phyloP scores from a whole-genome alignment of 768 basidiomycete species.

The Lactarius psammicola region DNA sequence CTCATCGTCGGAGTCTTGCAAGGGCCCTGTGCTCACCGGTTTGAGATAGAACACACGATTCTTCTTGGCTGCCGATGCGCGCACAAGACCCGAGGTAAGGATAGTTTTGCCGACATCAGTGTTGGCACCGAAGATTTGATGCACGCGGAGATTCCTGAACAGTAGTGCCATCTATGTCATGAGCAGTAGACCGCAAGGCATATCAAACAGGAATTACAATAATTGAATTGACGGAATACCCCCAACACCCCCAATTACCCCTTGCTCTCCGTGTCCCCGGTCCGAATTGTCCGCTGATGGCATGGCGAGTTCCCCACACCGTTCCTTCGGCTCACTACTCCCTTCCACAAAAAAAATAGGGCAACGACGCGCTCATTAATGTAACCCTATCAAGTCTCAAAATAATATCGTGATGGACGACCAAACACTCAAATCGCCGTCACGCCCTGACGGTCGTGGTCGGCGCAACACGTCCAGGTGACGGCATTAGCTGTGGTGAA shows the following conservation, averaged over 20 bases:
- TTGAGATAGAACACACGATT: constrained; percentile 71
- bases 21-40: constrained; percentile 86
- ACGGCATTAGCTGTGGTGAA: neutral
- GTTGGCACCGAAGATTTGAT: constrained; percentile 94
- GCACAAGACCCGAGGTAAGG: constrained; percentile 77
- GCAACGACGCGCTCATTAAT: neutral
- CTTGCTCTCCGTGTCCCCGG: neutral
- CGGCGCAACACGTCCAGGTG: neutral
- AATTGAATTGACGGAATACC: too few relatives aligned
- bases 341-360: neutral
- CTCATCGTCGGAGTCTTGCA: constrained; percentile 82
- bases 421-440: neutral
- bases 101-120: constrained; percentile 97
- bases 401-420: neutral
- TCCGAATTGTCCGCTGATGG: neutral
- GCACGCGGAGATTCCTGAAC: constrained; percentile 79
- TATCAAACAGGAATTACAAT: neutral
- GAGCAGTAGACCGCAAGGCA: neutral
- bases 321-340: neutral
- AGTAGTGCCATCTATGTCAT: constrained; percentile 65
- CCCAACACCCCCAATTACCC: neutral
- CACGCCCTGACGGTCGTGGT: constrained; percentile 5
- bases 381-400: neutral
- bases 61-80: constrained; percentile 63
- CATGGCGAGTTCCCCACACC: neutral